phyloP scores from a whole-genome alignment of 495 filamentous ascomycete genomes.

The Achaetomiella virescens region DNA sequence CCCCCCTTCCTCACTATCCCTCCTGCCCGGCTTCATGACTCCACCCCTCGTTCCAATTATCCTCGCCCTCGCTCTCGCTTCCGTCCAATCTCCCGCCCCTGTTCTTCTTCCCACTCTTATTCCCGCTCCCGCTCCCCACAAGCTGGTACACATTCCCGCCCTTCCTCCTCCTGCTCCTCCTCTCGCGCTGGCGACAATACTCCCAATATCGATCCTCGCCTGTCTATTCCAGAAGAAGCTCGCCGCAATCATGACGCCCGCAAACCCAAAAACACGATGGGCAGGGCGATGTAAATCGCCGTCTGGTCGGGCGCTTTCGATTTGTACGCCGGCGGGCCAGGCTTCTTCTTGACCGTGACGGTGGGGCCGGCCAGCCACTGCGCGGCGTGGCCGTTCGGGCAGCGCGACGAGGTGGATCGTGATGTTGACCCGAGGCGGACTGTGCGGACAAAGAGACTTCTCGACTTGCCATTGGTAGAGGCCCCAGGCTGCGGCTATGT shows the following conservation, averaged over 20 bases:
- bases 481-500: slow-evolving; percentile 31
- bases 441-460: slow-evolving; percentile 18
- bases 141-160: neutral
- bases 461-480: slow-evolving; percentile 37
- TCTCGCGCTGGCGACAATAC: slow-evolving; percentile 37
- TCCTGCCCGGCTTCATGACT: too few relatives aligned
- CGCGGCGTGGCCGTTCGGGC: slow-evolving; percentile 11
- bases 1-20: neutral
- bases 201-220: slow-evolving; percentile 29
- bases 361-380: slow-evolving; percentile 29
- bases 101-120: slow-evolving; percentile 13
- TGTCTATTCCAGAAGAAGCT: slow-evolving; percentile 36
- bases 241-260: slow-evolving; percentile 27
- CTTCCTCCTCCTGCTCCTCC: slow-evolving; percentile 19
- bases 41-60: neutral
- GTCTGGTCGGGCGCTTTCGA: slow-evolving; percentile 17
- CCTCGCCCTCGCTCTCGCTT: neutral
- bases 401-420: slow-evolving; percentile 34
- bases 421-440: slow-evolving; percentile 32
- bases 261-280: slow-evolving; percentile 34
- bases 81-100: slow-evolving; percentile 27
- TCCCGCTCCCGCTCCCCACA: neutral
- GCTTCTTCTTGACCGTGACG: slow-evolving; percentile 23
- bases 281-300: slow-evolving; percentile 37
- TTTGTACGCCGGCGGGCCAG: slow-evolving; percentile 15